Base-by-base conservation (phyloP, 208 protist genomes). In the Acanthamoeba healyi region DNA sequence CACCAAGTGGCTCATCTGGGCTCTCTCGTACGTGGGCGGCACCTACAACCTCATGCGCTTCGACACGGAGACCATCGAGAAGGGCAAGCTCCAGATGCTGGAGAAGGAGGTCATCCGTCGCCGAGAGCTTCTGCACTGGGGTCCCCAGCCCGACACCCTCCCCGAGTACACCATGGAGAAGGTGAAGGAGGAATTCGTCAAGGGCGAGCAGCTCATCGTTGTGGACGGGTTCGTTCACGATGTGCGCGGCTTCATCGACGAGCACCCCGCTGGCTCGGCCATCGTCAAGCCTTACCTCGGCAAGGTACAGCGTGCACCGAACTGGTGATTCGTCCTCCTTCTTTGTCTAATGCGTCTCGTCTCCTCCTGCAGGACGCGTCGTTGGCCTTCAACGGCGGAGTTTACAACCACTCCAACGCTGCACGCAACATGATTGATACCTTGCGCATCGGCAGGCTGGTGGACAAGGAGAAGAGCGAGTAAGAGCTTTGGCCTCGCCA, bases 1-100 rank as follows among this genome's bases (percentile, higher is more conserved):
- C 29, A 97, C 96, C 54, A 97, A 97, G 58, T 97, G 95, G 96
- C 74, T 97, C 24, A 98, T 98, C 86, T 58, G 46, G 46, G 32
- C 95, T 34, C 84, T 95, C 10, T 94, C 40, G 19, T 91, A 54
- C 32, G 79, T 98, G 65, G 97, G 63, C 61, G 65, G 96, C 95
- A 93, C 96, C 5, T 98, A 95, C 42, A 82, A 97, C 72, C 58
- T 97, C 5, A 88, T 93, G 77, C 19, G 84, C 29, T 95, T 97
- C 95, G 56, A 95, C 88, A 51, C 94, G 54, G 79, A 97, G 54
- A 94, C 95, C 26, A 95, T 96, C 82, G n/a, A 40, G 15, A 96
- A 97, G 61, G 90, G 88, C 36, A 82, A 91, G 24, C 38, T 97
- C 26, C 95, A 97, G 87, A 94, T 96, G 95, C 49, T 74, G 12